Base-by-base conservation (phyloP, 2,329 filamentous ascomycete species). In the Claviceps fusiformis region DNA sequence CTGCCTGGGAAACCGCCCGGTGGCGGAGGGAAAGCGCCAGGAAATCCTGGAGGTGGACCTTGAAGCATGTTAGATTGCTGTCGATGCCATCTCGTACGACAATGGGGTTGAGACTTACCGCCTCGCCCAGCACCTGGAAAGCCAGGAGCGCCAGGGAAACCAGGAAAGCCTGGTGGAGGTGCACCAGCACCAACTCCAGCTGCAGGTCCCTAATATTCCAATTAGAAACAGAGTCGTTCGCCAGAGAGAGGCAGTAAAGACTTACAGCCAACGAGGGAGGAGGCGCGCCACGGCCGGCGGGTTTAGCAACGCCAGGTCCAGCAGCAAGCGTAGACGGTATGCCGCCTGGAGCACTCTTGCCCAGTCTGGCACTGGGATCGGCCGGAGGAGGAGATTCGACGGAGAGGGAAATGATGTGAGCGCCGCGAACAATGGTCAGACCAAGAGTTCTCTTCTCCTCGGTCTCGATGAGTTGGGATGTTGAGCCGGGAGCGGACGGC, bases 381-480 rank as follows among this genome's bases (percentile, higher is more conserved):
- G 91, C 89, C 10, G 95, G 92, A 50, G 93, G 93, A 55, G 93
- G 92, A 56, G 92, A 95, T 68, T 98, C 95, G 60, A 96, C 91
- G 9, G 92, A 95, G 58, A 95, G 82, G 27, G 91, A 95, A 59
- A 98, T 88, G 59, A 98, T 93, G 63, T 95, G 87, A 56, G 91
- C 89, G 65, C 93, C 93, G 65, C 93, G 89, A 59, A 98, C 82
- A 63, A 98, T 98, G 19, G 89, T 91, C 60, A 98, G 79, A 56
- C 93, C 93, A 41, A 98, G 82, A n/a, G 90, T 95, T 65, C 93
- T 86, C 79, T 97, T 97, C 75, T 97, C 93, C 74, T 98, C 92
- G 15, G 86, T 83, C 74, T 96, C 90, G 63, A 95, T 79, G 51
- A 86, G 81, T 66, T 87, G 80, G 59, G 80, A 75, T 24, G 57